Base-by-base conservation (phyloP, 306 rosid genomes). In the Trifolium dubium region DNA sequence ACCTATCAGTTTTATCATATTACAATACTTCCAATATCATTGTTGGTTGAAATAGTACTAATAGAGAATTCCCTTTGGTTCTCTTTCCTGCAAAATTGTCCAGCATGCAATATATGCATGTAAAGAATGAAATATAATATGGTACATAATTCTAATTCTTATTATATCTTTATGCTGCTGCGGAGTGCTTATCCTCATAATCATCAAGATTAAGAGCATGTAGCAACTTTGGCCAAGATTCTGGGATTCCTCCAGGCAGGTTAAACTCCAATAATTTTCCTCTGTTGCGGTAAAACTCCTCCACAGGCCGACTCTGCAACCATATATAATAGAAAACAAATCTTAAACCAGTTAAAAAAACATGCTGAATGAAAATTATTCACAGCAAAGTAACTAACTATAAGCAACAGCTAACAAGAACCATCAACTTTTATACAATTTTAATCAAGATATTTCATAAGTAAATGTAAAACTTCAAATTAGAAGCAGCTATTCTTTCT, bases 171-270 rank as follows among this genome's bases (percentile, higher is more conserved):
- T 81, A 94, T 53, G 95, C 98, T 18, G 96, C 89, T 41, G 85
- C 96, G 74, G 90, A 84, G 74, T 63, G 92, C 83, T 87, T 87
- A 77, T 87, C 89, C 66, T 89, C 96, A 29, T 73, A 77, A 54
- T 94, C 96, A 80, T 91, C 96, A 62, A 92, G 92, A 88, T 87
- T 85, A 67, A 92, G 97, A 67, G 86, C 96, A 53, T 81, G 90
- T 67, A 94, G 89, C 82, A 94, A 83, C 89, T 89, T 94, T 6
- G 97, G 97, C 99, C 99, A 94, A 54, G 99, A 92, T 73, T 88
- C 97, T 0, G 96, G 93, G 66, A 94, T 94, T 39, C 99, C 99
- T 73, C 99, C 99, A 12, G 99, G 99, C 62, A 94, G 86, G 81
- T 88, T 86, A 83, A 94, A 94, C 80, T 91, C 99, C 95, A 92